Conservation (phyloP, 345 rosid genomes). For the Trapa bicornis region DNA sequence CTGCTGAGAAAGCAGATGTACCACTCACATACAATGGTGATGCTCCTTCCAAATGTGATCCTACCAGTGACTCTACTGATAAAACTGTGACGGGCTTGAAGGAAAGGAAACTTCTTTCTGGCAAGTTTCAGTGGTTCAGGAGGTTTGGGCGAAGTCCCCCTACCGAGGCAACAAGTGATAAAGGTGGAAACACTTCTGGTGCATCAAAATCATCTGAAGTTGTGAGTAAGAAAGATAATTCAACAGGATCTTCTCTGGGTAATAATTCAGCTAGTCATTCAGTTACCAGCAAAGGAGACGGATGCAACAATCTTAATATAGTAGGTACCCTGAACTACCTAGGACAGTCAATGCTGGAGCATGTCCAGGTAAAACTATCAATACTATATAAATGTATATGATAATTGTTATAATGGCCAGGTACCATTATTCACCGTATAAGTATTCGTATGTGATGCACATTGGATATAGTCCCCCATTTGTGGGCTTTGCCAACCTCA, state of each 20-base stretch:
- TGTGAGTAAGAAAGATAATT: conserved; percentile 19
- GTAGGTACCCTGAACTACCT: conserved; percentile 58
- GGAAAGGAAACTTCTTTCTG: conserved; percentile 45
- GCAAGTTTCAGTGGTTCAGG: conserved; percentile 92
- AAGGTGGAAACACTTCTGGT: neutral
- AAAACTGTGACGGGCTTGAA: conserved; percentile 19
- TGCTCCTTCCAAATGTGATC: conserved; percentile 19
- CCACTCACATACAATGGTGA: conserved; percentile 3
- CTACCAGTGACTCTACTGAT: conserved; percentile 18
- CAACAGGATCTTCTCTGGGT: conserved; percentile 19
- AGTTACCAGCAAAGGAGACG: conserved; percentile 38
- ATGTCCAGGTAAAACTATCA: conserved; percentile 61
- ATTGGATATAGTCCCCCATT: neutral
- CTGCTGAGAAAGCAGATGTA: conserved; percentile 17
- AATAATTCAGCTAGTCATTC: conserved; percentile 19
- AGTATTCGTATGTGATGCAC: neutral
- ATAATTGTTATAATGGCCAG: neutral
- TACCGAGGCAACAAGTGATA: conserved; percentile 36
- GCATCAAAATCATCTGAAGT: neutral
- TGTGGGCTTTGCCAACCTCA: neutral
- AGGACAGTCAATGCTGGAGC: conserved; percentile 87
- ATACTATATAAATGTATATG: neutral
- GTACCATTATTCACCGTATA: neutral
- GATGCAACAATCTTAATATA: conserved; percentile 42
- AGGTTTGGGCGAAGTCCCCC: conserved; percentile 54